These are phyloP conservation scores for Aspergillus clavatus DNA, from an alignment of 2,329 filamentous ascomycete species.

Conservation along the genomic window DNA sequence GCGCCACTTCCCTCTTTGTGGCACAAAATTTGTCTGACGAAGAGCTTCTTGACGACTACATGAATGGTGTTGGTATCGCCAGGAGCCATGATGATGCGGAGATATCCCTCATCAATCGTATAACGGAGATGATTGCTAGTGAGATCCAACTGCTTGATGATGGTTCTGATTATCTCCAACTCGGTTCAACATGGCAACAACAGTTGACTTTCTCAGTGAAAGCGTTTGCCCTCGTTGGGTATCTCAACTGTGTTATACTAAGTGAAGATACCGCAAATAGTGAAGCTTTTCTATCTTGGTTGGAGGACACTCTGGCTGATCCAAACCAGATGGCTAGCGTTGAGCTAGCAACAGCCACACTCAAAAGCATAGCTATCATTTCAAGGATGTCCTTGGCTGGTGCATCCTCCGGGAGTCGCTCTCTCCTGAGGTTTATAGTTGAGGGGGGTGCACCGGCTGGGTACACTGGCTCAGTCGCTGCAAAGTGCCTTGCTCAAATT, in stretches of 20 bases:
- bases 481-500: conserved; percentile 77
- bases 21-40: conserved; percentile 54
- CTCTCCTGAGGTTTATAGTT: conserved; percentile 81
- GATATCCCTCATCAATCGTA: conserved; percentile 47
- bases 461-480: conserved; percentile 68
- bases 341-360: conserved; percentile 67
- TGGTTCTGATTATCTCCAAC: conserved; percentile 80
- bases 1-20: conserved; percentile 67
- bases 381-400: conserved; percentile 69
- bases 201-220: conserved; percentile 81
- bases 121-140: conserved; percentile 70
- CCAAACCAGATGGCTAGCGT: conserved; percentile 76
- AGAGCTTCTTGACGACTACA: conserved; percentile 69
- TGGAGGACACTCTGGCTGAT: conserved; percentile 77
- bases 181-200: conserved; percentile 83
- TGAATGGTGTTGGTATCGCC: conserved; percentile 51
- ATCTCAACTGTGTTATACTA: conserved; percentile 76
- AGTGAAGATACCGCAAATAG: conserved; percentile 76
- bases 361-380: conserved; percentile 77
- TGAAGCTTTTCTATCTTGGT: conserved; percentile 75
- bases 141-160: conserved; percentile 85
- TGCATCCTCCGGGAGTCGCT: conserved; percentile 69
- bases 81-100: conserved; percentile 38
- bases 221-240: conserved; percentile 73
- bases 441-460: conserved; percentile 65